These are phyloP conservation scores for Eucalyptus coolabah DNA, from an alignment of 345 rosid species.

Conservation along the genomic window DNA sequence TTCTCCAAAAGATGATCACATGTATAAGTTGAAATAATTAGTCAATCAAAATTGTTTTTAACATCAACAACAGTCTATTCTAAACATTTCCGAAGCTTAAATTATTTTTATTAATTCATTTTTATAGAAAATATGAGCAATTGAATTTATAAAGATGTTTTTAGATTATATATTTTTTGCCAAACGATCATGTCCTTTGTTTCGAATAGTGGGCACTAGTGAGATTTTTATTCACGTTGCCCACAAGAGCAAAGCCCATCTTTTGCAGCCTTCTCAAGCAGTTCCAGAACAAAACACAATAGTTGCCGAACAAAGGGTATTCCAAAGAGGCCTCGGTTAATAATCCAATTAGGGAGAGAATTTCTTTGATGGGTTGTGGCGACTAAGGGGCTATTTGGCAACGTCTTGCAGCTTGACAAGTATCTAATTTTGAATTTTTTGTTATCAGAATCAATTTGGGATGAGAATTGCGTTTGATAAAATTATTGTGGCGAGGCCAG, in stretches of 20 bases:
- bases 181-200: rapidly evolving
- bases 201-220: background rate
- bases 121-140: background rate
- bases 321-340: no score
- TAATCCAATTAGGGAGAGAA: no score
- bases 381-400: no score
- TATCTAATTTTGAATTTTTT: no score
- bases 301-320: no score
- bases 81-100: rapidly evolving
- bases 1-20: rapidly evolving
- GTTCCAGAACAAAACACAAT: no score
- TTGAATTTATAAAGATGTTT: rapidly evolving
- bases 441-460: no score
- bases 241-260: background rate
- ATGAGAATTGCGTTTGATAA: no score
- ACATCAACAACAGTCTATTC: background rate
- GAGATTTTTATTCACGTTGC: background rate
- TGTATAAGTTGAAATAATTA: background rate
- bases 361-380: no score
- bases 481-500: no score
- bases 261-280: no score
- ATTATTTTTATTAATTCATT: background rate
- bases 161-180: rapidly evolving
- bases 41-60: background rate
- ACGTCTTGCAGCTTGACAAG: no score